These are phyloP conservation scores for Paracamarosporium sp. DNA, from an alignment of 2,329 filamentous ascomycete genomes.

Conservation along the genomic window DNA sequence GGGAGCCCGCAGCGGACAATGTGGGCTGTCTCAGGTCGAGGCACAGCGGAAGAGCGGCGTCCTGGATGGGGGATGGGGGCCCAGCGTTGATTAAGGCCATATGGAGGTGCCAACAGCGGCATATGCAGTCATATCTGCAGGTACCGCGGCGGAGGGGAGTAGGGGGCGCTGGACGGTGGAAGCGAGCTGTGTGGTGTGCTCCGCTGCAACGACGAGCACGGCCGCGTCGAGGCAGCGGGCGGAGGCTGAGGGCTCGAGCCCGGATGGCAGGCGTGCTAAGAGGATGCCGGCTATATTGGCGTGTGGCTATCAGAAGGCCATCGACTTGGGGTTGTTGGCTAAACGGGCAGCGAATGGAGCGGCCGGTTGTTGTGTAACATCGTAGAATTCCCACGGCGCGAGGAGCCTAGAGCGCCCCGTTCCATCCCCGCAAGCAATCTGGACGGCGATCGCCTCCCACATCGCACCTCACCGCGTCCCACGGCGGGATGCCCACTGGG, in stretches of 20 bases:
- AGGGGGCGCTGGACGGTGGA: constrained; percentile 10
- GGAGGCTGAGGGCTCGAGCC: constrained; percentile 27
- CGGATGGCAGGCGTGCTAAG: constrained; percentile 27
- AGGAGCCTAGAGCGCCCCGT: constrained; percentile 26
- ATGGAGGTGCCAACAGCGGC: constrained; percentile 24
- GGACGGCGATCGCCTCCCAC: constrained; percentile 37
- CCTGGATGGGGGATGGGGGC: constrained; percentile 16
- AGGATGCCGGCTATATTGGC: constrained; percentile 34
- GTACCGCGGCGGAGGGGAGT: constrained; percentile 18
- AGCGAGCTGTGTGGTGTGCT: constrained; percentile 10
- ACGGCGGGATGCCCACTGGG: constrained; percentile 28
- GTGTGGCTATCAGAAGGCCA: constrained; percentile 23
- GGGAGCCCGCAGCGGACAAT: constrained; percentile 22
- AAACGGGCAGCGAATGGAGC: constrained; percentile 30
- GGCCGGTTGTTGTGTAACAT: constrained; percentile 37
- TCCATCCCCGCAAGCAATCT: constrained; percentile 29
- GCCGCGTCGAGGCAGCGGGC: constrained; percentile 20
- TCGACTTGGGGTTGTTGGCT: constrained; percentile 25
- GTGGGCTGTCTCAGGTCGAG: constrained; percentile 23
- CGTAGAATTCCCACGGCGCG: constrained; percentile 40
- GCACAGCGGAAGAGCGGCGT: constrained; percentile 12
- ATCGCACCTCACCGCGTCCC: constrained; percentile 21
- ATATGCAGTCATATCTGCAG: constrained; percentile 33
- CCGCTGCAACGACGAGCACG: constrained; percentile 20
- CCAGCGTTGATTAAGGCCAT: constrained; percentile 37